phyloP scores from a whole-genome alignment of 805 yeast species.

The Kazachstania bromeliacearum region DNA sequence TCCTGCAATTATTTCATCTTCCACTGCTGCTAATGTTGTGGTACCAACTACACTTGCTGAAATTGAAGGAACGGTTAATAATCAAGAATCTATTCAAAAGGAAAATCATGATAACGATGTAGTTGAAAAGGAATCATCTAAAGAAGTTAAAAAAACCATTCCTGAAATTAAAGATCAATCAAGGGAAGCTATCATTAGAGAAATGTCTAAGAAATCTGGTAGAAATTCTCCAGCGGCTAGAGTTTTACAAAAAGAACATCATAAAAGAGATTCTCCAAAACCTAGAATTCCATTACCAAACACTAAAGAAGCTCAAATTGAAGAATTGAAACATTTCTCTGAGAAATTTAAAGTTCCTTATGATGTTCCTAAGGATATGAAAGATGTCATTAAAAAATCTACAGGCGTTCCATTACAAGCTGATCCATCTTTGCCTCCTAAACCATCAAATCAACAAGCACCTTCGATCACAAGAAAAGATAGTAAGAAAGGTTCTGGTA shows the following conservation, averaged over 20 bases:
- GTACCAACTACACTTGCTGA: background rate
- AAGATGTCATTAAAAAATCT: constrained; percentile 9
- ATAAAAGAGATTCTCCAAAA: constrained; percentile 4
- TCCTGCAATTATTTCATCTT: constrained; percentile 30
- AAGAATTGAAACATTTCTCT: constrained; percentile 66
- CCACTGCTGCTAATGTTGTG: constrained; percentile 1
- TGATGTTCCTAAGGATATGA: constrained; percentile 39
- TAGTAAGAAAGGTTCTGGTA: no score
- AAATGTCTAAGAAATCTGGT: background rate
- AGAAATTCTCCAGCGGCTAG: background rate
- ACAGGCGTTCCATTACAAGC: constrained; percentile 10
- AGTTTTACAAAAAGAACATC: constrained; percentile 3
- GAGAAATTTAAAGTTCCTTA: constrained; percentile 71
- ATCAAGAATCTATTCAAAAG: background rate
- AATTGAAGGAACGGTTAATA: no score
- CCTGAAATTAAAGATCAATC: background rate
- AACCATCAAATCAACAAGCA: constrained; percentile 9
- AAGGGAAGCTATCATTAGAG: background rate
- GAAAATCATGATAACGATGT: background rate
- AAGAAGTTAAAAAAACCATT: background rate
- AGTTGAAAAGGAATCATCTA: background rate
- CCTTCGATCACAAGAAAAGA: background rate
- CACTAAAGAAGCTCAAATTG: constrained; percentile 49
- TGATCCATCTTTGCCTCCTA: constrained; percentile 21
- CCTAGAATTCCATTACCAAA: constrained; percentile 6